phyloP scores from a whole-genome alignment of 2,329 filamentous ascomycete species.

The Simplicillium sp. region DNA sequence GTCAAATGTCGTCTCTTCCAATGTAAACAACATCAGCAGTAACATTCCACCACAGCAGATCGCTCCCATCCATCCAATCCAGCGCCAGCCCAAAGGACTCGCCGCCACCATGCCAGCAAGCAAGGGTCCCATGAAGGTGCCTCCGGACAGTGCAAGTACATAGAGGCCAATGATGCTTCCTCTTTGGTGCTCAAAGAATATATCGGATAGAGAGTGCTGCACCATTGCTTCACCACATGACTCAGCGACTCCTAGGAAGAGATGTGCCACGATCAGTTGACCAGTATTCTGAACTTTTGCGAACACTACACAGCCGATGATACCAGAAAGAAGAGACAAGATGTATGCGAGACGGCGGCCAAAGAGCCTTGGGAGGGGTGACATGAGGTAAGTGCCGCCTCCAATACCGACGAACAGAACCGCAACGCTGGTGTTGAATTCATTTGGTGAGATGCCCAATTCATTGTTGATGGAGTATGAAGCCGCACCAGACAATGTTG shows the following conservation, averaged over 20 bases:
- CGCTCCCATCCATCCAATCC: slow-evolving; percentile 41
- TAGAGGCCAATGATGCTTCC: slow-evolving; percentile 45
- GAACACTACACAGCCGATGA: slow-evolving; percentile 45
- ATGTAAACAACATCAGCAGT: slow-evolving; percentile 36
- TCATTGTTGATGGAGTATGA: slow-evolving; percentile 38
- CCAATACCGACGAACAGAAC: slow-evolving; percentile 47
- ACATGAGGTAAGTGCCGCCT: slow-evolving; percentile 43
- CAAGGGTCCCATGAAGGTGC: slow-evolving; percentile 45
- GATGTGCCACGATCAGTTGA: slow-evolving; percentile 44
- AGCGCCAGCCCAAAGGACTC: slow-evolving; percentile 39
- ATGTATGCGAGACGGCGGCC: slow-evolving; percentile 45
- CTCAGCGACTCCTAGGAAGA: slow-evolving; percentile 49
- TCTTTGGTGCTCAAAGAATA: slow-evolving; percentile 49
- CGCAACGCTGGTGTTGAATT: slow-evolving; percentile 47
- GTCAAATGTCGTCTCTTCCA: slow-evolving; percentile 43
- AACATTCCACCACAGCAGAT: slow-evolving; percentile 38
- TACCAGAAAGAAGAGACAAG: slow-evolving; percentile 36
- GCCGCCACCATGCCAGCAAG: slow-evolving; percentile 40
- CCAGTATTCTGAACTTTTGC: slow-evolving; percentile 29
- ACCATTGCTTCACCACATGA: slow-evolving; percentile 46
- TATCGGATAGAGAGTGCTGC: slow-evolving; percentile 46
- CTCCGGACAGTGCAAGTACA: slow-evolving; percentile 43
- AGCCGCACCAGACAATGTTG: slow-evolving; percentile 44
- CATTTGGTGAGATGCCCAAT: slow-evolving; percentile 38
- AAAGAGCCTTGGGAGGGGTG: slow-evolving; percentile 43